These are phyloP conservation scores for Ophiostoma angusticollis DNA, from an alignment of 2,329 filamentous ascomycete species.

Conservation along the genomic window DNA sequence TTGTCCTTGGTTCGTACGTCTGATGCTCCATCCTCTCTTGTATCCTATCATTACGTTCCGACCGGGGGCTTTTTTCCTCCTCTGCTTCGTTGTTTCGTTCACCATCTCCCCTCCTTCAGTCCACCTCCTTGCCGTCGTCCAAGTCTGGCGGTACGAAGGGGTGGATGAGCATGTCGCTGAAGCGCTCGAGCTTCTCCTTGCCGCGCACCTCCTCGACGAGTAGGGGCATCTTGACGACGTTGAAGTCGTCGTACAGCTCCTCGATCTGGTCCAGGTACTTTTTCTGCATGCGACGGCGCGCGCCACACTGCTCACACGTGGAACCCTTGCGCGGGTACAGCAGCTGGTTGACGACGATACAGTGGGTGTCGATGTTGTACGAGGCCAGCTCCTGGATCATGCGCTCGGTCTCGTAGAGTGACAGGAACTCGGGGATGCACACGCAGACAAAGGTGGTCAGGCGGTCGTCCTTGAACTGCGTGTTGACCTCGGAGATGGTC, in stretches of 20 bases:
- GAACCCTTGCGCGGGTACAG: conserved; percentile 80
- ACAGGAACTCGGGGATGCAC: conserved; percentile 94
- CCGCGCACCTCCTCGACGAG: conserved; percentile 91
- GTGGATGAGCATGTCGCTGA: conserved; percentile 70
- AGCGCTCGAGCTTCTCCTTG: conserved; percentile 85
- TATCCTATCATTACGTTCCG: no score
- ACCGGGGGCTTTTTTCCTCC: not conserved
- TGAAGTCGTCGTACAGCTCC: conserved; percentile 97
- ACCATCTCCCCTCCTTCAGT: not conserved
- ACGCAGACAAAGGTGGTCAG: conserved; percentile 97
- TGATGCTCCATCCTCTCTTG: no score
- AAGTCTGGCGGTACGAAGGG: conserved; percentile 55
- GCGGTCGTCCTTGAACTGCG: conserved; percentile 93
- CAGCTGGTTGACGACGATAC: conserved; percentile 96
- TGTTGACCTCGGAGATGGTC: conserved; percentile 91
- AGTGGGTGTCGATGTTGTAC: conserved; percentile 92
- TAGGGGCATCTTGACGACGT: conserved; percentile 96
- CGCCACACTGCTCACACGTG: conserved; percentile 88
- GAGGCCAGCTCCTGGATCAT: conserved; percentile 97
- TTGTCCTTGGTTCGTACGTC: no score
- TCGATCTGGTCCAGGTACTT: conserved; percentile 99
- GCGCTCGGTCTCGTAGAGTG: conserved; percentile 94
- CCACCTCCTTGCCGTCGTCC: conserved; percentile 5
- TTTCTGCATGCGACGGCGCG: conserved; percentile 94
- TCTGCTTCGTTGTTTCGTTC: not conserved